Conservation (phyloP, 2,329 filamentous ascomycete species). For the Aspergillus glaucus region DNA sequence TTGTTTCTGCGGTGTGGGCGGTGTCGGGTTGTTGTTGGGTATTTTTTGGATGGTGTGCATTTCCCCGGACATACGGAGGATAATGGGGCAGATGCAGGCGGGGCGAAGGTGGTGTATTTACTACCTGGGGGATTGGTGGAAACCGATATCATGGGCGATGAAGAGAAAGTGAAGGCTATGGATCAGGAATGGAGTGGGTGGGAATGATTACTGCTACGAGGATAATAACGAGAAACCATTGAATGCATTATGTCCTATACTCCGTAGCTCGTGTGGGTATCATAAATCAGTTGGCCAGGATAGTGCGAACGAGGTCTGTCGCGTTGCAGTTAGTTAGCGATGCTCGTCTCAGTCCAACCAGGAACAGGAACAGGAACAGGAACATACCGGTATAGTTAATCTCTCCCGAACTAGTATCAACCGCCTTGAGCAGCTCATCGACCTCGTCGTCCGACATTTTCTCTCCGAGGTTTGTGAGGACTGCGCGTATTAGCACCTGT, state of each 20-base stretch:
- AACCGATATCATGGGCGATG: conserved; percentile 50
- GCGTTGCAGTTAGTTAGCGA: conserved; percentile 3
- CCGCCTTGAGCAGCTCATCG: conserved; percentile 95
- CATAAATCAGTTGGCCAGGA: conserved; percentile 66
- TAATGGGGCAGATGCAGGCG: conserved; percentile 18
- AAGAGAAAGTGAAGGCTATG: conserved; percentile 23
- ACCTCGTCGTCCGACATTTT: conserved; percentile 99
- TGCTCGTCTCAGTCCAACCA: neutral
- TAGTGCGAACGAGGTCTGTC: conserved; percentile 76
- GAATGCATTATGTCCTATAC: neutral
- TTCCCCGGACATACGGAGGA: conserved; percentile 20
- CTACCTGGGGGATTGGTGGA: conserved; percentile 54
- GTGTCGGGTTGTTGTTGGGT: conserved; percentile 57
- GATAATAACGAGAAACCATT: neutral
- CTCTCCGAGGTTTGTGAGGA: conserved; percentile 95
- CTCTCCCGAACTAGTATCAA: conserved; percentile 92
- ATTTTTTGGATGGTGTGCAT: conserved; percentile 53
- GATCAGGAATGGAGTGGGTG: conserved; percentile 32
- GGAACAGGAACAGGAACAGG: conserved; percentile 5
- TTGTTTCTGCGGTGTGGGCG: conserved; percentile 53
- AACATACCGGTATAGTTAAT: conserved; percentile 89
- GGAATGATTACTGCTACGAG: conserved; percentile 4
- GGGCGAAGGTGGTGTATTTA: conserved; percentile 50
- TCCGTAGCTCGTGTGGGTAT: conserved; percentile 17
- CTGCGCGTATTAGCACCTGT: conserved; percentile 32